A percentile compares a stretch with the other conserved stretches of the same genome.
Conservation (phyloP, 75 land plant species). For the Sequoia sempervirens region DNA sequence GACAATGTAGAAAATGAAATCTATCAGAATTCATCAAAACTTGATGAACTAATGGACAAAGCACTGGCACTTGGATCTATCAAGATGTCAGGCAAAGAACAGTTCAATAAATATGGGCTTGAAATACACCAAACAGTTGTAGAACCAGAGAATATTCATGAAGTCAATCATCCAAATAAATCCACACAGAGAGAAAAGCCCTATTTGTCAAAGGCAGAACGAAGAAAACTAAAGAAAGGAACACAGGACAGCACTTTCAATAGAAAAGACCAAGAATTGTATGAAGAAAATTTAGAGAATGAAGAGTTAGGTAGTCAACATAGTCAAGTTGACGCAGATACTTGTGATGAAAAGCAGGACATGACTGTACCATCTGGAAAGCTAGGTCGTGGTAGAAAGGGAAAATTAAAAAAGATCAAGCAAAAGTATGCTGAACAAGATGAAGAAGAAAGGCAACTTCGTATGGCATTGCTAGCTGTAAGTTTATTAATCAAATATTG, state of each 20-base stretch:
- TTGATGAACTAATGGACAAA: constrained; percentile 78
- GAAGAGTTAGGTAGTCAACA: neutral
- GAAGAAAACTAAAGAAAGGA: constrained; percentile 90
- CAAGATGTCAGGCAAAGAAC: constrained; percentile 15
- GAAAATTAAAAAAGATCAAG: constrained; percentile 82
- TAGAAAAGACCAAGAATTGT: constrained; percentile 11
- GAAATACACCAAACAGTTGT: constrained; percentile 24
- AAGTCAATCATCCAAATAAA: constrained; percentile 20
- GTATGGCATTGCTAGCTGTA: constrained; percentile 91
- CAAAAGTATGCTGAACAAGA: constrained; percentile 92
- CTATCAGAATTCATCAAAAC: constrained; percentile 13
- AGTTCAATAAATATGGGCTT: constrained; percentile 24
- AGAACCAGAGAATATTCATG: constrained; percentile 21
- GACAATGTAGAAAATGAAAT: neutral
- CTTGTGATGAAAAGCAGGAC: constrained; percentile 18
- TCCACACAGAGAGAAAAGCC: constrained; percentile 66
- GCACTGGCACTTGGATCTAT: constrained; percentile 71
- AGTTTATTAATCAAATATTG: constrained; percentile 21
- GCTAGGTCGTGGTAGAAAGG: constrained; percentile 71
- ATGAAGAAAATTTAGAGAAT: constrained; percentile 9
- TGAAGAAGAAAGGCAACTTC: constrained; percentile 87
- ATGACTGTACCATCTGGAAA: constrained; percentile 31
- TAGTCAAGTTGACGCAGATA: constrained; percentile 3
- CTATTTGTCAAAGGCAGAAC: constrained; percentile 90
- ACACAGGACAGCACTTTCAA: constrained; percentile 15